Evolutionary conservation across 108 stramenopile genomes (phyloP).

Genomic region (Schizochytrium sp.): DNA sequence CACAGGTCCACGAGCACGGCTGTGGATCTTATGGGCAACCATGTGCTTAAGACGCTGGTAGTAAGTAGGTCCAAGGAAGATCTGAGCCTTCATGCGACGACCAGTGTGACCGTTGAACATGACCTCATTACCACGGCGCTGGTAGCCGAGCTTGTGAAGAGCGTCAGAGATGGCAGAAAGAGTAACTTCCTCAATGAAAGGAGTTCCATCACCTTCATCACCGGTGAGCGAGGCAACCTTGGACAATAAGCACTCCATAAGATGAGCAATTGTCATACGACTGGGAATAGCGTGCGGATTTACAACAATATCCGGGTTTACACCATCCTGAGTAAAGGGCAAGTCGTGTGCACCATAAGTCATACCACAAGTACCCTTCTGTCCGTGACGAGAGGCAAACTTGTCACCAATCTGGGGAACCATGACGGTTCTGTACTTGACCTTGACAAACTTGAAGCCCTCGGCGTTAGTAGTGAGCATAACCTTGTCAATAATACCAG

Average conservation of each 20-base stretch:
- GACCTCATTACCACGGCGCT: slow-evolving; percentile 96
- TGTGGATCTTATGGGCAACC: slow-evolving; percentile 99
- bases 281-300: slow-evolving; percentile 99
- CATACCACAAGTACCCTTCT: slow-evolving; percentile 98
- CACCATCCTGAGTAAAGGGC: slow-evolving; percentile 95
- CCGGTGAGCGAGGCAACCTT: slow-evolving; percentile 93
- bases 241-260: slow-evolving; percentile 94
- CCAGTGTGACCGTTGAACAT: slow-evolving; percentile 94
- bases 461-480: slow-evolving; percentile 80
- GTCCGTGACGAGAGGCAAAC: slow-evolving; percentile 97
- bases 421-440: slow-evolving; percentile 94
- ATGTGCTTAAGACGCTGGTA: slow-evolving; percentile 99
- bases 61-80: slow-evolving; percentile 97
- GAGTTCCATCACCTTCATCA: slow-evolving; percentile 92
- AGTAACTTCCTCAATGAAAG: slow-evolving; percentile 94
- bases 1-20: slow-evolving; percentile 94
- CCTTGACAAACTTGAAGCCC: slow-evolving; percentile 95
- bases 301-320: slow-evolving; percentile 98
- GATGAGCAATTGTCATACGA: slow-evolving; percentile 99
- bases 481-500: slow-evolving; percentile 89
- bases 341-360: slow-evolving; percentile 94
- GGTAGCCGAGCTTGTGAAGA: slow-evolving; percentile 89
- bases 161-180: slow-evolving; percentile 82
- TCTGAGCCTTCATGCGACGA: slow-evolving; percentile 90
- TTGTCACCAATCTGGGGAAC: slow-evolving; percentile 99